These are phyloP conservation scores for Cordyceps farinosa DNA, from an alignment of 2,329 filamentous ascomycete genomes.

Conservation along the genomic window DNA sequence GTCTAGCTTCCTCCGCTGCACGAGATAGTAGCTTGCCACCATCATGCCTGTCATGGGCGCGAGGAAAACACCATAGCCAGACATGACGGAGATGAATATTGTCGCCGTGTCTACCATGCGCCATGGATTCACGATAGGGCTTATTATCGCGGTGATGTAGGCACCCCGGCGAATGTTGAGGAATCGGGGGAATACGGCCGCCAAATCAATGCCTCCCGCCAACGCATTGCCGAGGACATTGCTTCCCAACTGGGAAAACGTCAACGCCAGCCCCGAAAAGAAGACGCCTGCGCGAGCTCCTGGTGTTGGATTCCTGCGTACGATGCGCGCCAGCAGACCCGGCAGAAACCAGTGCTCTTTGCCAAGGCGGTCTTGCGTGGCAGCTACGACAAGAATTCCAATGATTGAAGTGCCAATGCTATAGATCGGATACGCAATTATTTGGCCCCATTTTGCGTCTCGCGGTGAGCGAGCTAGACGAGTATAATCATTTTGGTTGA, in stretches of 20 bases:
- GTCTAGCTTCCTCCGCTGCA: constrained; percentile 33
- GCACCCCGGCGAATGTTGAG: constrained; percentile 39
- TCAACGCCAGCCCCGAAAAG: constrained; percentile 36
- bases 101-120: constrained; percentile 36
- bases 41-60: constrained; percentile 40
- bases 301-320: constrained; percentile 29
- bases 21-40: constrained; percentile 34
- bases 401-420: constrained; percentile 35
- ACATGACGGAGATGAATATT: constrained; percentile 35
- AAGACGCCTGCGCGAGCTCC: constrained; percentile 36
- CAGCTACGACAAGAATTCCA: constrained; percentile 39
- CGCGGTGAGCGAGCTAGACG: constrained; percentile 32
- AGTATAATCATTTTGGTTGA: constrained; percentile 39
- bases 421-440: constrained; percentile 35
- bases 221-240: constrained; percentile 37
- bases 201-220: constrained; percentile 38
- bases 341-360: constrained; percentile 39
- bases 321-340: constrained; percentile 31
- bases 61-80: constrained; percentile 36
- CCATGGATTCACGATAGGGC: constrained; percentile 38
- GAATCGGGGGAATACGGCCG: constrained; percentile 35
- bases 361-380: constrained; percentile 35
- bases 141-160: constrained; percentile 35
- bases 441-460: constrained; percentile 35
- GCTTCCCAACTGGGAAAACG: constrained; percentile 36